These are phyloP conservation scores for Ogataea nakhonphanomensis DNA, from an alignment of 805 yeast species.

Conservation along the genomic window DNA sequence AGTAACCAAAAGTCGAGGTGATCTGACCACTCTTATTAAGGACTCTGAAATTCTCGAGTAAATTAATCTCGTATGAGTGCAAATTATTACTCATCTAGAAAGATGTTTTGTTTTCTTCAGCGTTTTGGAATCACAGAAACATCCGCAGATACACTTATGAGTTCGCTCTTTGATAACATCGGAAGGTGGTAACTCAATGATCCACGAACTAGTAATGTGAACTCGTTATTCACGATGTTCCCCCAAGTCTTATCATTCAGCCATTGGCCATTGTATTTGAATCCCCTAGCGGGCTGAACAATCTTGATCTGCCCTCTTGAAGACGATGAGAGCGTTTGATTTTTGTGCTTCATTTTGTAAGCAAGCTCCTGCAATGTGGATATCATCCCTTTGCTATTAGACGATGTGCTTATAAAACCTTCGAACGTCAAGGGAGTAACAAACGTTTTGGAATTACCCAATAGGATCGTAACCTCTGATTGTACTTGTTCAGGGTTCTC, in stretches of 20 bases:
- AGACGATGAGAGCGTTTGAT: constrained; percentile 4
- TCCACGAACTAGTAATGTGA: constrained; percentile 31
- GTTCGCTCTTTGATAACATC: constrained; percentile 22
- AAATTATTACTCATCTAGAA: not conserved
- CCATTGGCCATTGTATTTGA: constrained; percentile 23
- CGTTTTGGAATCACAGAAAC: constrained; percentile 1
- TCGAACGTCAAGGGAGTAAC: constrained; percentile 31
- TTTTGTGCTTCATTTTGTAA: constrained; percentile 22
- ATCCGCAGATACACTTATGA: constrained; percentile 31
- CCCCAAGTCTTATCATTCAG: constrained; percentile 31
- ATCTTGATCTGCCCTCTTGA: constrained; percentile 33
- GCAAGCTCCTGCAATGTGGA: constrained; percentile 20
- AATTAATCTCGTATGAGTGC: not conserved
- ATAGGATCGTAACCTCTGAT: constrained; percentile 30
- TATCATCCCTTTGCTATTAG: constrained; percentile 5
- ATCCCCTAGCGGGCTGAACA: constrained; percentile 28
- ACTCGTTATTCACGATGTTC: constrained; percentile 25
- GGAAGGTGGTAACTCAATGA: constrained; percentile 33
- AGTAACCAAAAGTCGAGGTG: constrained; percentile 38
- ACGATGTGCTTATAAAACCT: constrained; percentile 24
- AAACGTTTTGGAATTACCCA: constrained; percentile 31
- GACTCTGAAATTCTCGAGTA: constrained; percentile 34
- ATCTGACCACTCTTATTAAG: constrained; percentile 34
- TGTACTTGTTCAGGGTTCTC: not conserved
- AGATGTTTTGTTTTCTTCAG: not conserved